Evolutionary conservation across 2,329 filamentous ascomycete species (phyloP), one percentile per base, ranked within the genome.

Genomic region (Phialophora verrucosa): DNA sequence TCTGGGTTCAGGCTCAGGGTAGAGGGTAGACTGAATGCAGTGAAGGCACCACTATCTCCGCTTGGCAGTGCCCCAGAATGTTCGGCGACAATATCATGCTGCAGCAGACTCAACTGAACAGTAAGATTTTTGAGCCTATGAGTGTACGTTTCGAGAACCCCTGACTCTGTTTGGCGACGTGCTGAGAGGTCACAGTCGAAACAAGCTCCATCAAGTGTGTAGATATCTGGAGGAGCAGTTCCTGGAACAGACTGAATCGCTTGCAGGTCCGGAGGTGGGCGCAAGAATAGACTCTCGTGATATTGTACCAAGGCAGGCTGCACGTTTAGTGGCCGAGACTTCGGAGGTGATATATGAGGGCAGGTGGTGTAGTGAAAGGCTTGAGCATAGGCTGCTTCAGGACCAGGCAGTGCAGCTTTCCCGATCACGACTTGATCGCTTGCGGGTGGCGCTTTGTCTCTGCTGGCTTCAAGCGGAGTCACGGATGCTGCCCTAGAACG

Each of bases 311-410:
- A 35, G 27, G 25, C 57, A 20, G 70, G 69, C 31, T 69, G 65
- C 1, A 63, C 63, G 51, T 73, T 70, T n/a, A 73, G 67, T 8
- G 71, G 71, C 14, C 68, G 62, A 4, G 65, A 66, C 23, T 57
- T 53, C 1, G 71, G 71, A n/a, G 71, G 71, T 8, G 61, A 69
- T 1, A 67, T 64, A 55, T 71, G 70, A 35, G 65, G 57, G 59
- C 71, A 73, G 25, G 49, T 57, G 11, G 68, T 71, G 58, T 65
- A 73, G 50, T 71, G 63, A 54, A 68, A 70, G 35, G 60, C 64
- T 23, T 66, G 62, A 14, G 62, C 60, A 38, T 71, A 71, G 4
- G 61, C 67, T 51, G 59, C 42, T 53, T 66, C 63, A 4, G 69
- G 65, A 38, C 63, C 65, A 47, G 69, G 67, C 38, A 71, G 59